Base-by-base conservation (phyloP, 257 asterid genomes). In the Cordia subcordata region DNA sequence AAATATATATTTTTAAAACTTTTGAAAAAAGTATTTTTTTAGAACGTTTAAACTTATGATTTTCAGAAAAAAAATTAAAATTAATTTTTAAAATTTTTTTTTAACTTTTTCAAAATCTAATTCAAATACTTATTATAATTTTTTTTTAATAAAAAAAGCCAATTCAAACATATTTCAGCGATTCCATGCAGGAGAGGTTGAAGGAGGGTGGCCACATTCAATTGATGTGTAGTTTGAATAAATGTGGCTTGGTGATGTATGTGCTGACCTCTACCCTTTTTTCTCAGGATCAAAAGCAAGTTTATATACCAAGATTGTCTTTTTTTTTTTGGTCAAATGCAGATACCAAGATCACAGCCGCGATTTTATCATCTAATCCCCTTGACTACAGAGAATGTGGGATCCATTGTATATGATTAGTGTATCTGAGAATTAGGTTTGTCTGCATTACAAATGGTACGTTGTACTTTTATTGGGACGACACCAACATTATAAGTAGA, bases 301-400 rank as follows among this genome's bases (percentile, higher is more conserved):
- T n/a, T n/a, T n/a, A n/a, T n/a, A 51, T 20, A 62, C 53, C 77
- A 70, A 62, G 69, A 77, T 80, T 65, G 39, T n/a, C 8, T 22
- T 6, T 49, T 17, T 8, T 55, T 16, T 11, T 55, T 35, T 10
- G 65, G 58, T 66, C 38, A 38, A 39, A 50, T 40, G 46, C 8
- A 18, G 18, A 52, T 21, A 58, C 53, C 77, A 71, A 62, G 69
- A 77, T 80, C 63, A 39, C 59, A 57, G 77, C 68, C 78, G 59
- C 60, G 68, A 77, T 81, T 72, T 58, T 58, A 19, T 81, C 63
- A 39, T 16, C 69, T 62, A 68, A 55, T 53, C 54, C 49, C 62
- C 14, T 71, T 62, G 47, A 22, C 14, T 11, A 32, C 40, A 33
- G 16, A 21, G 65, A 63, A 63, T 72, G 46, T 55, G 60, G 62